phyloP scores from a whole-genome alignment of 192 early-diverging fungal species.

The Chytriomyces hyalinus region DNA sequence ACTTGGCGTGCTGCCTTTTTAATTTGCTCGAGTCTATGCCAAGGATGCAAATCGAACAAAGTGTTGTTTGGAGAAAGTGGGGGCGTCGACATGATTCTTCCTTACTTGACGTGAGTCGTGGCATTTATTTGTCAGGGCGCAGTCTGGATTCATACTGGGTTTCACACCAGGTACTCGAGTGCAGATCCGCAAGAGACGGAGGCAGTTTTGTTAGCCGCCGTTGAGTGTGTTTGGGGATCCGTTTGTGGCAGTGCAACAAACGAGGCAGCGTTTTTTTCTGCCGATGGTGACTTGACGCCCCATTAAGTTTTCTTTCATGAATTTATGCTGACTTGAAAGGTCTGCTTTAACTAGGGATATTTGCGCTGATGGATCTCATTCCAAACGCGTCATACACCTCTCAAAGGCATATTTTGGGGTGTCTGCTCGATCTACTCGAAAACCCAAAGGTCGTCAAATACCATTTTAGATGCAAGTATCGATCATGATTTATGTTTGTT shows the following conservation, averaged over 20 bases:
- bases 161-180: slow-evolving; percentile 35
- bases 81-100: slow-evolving; percentile 44
- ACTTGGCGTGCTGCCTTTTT: slow-evolving; percentile 44
- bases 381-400: slow-evolving; percentile 20
- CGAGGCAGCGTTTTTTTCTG: slow-evolving; percentile 43
- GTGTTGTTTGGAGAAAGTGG: slow-evolving; percentile 46
- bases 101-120: slow-evolving; percentile 42
- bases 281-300: slow-evolving; percentile 29
- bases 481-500: neutral
- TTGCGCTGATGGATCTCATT: slow-evolving; percentile 47
- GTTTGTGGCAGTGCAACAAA: slow-evolving; percentile 46
- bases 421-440: slow-evolving; percentile 50
- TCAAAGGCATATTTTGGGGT: slow-evolving; percentile 48
- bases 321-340: too few species aligned
- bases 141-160: neutral
- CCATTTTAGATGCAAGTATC: neutral
- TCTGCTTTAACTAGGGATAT: slow-evolving; percentile 40
- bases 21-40: slow-evolving; percentile 50
- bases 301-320: slow-evolving; percentile 16
- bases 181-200: slow-evolving; percentile 48
- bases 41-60: slow-evolving; percentile 47
- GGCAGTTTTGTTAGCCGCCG: slow-evolving; percentile 38
- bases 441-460: slow-evolving; percentile 47
- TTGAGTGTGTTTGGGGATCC: slow-evolving; percentile 56
- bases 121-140: neutral